Conservation (phyloP, 2,329 filamentous ascomycete genomes). For the Exophiala calicioides region DNA sequence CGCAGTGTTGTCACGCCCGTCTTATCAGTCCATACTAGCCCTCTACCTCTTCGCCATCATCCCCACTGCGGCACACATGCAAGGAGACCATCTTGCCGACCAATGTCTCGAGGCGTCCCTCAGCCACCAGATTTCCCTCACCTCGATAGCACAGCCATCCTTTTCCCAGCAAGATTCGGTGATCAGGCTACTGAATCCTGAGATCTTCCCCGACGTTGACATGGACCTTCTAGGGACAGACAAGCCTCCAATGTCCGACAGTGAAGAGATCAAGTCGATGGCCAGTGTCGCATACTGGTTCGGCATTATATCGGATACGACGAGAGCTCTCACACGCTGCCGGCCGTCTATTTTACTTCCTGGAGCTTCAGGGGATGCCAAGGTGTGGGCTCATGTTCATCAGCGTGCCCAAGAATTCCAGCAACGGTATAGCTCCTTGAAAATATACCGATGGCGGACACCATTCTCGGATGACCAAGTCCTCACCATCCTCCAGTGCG, state of each 20-base stretch:
- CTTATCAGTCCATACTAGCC: constrained; percentile 6
- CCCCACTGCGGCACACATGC: neutral
- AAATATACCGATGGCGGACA: neutral
- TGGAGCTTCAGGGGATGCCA: neutral
- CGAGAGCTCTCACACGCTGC: constrained; percentile 3
- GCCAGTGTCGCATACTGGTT: constrained; percentile 6
- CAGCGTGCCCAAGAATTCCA: constrained; percentile 1
- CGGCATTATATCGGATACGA: constrained; percentile 8
- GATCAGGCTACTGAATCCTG: neutral
- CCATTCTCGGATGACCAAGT: constrained; percentile 2
- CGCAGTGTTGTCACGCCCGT: constrained; percentile 2
- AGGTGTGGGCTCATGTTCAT: constrained; percentile 2
- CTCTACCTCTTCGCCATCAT: constrained; percentile 10
- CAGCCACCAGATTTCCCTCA: constrained; percentile 5
- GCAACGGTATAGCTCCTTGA: neutral
- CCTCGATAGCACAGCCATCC: neutral
- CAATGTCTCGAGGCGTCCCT: constrained; percentile 5
- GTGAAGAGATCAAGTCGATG: neutral
- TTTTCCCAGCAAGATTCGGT: constrained; percentile 1
- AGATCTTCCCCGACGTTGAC: neutral
- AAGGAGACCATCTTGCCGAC: constrained; percentile 2
- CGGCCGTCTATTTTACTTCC: constrained; percentile 5
- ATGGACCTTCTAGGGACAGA: neutral
- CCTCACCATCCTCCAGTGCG: constrained; percentile 4
- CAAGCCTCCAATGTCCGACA: neutral